phyloP scores from a whole-genome alignment of 768 basidiomycete species.

The Mrakia hoshinonis region DNA sequence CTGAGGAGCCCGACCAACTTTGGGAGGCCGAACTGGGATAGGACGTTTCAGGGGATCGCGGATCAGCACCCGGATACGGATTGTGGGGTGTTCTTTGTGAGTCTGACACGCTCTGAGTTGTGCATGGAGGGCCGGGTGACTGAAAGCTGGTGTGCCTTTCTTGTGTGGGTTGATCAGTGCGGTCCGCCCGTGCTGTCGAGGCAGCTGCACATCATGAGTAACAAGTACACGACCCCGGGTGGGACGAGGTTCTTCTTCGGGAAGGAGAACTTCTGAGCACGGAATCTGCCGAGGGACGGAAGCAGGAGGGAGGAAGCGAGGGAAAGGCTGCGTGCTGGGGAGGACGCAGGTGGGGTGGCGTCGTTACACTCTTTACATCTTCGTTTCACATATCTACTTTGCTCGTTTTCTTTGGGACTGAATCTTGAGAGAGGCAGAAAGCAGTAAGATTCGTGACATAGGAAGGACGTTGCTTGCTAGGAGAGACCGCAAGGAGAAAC shows the following conservation, averaged over 20 bases:
- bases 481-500: not conserved
- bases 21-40: constrained; percentile 63
- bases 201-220: constrained; percentile 64
- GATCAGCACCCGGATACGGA: constrained; percentile 82
- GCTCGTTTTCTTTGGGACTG: too few relatives aligned
- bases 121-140: constrained; percentile 4
- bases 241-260: constrained; percentile 80
- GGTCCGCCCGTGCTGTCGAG: constrained; percentile 25
- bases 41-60: constrained; percentile 50
- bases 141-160: constrained; percentile 52
- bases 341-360: too few relatives aligned
- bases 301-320: not conserved
- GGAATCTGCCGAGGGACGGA: not conserved
- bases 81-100: constrained; percentile 59
- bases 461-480: too few relatives aligned
- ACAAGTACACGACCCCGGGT: constrained; percentile 71
- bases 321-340: too few relatives aligned
- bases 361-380: too few relatives aligned
- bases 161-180: not conserved
- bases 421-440: too few relatives aligned
- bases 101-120: not conserved
- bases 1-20: constrained; percentile 80
- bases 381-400: too few relatives aligned
- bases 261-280: constrained; percentile 21
- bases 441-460: too few relatives aligned